Base-by-base conservation (phyloP, 2,329 filamentous ascomycete species). In the Penicillium occitanis region DNA sequence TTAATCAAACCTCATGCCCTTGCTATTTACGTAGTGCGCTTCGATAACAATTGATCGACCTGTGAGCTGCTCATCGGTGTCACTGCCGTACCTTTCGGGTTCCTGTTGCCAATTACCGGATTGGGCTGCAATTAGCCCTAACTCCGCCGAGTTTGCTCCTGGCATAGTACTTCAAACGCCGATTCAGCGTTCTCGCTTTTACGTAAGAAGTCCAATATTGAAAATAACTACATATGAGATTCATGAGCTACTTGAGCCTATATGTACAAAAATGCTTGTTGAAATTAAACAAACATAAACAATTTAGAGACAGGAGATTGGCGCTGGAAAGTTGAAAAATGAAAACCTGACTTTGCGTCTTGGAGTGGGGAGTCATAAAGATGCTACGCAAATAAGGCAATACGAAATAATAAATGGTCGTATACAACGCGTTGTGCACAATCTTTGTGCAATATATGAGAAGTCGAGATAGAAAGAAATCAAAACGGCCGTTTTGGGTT, bases 351-450 rank as follows among this genome's bases (percentile, higher is more conserved):
- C 48, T 57, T 42, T 19, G 17, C 46, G 61, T 55, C 48, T 63
- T 63, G 61, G 55, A 63, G 61, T 55, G 50, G 61, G 50, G 61
- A 63, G 50, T 57, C 50, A 42, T 22, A 28, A 17, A 57, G 46
- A 44, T 19, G 25, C 22, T n/a, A 44, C 2, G 7, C 25, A 53
- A 53, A 33, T 11, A 53, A 53, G 14, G 50, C 13, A 44, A 37
- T 22, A 17, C n/a, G 4, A 22, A 19, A 25, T 1, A 8, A 55
- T 11, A 35, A 35, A 22, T 37, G 7, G 28, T 33, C 51, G n/a
- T 35, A 35, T 35, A 57, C 33, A 17, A 22, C 7, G 33, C 17
- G 19, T 57, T 17, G 10, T 37, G n/a, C 33, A 40, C 53, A 14
- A 14, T 14, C 5, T 10, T 10, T 19, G 60, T 51, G 13, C 44